Evolutionary conservation across 1,139 yeast species (phyloP), one percentile per base, ranked within the genome.

Genomic region (Sugiyamaella paludigena): DNA sequence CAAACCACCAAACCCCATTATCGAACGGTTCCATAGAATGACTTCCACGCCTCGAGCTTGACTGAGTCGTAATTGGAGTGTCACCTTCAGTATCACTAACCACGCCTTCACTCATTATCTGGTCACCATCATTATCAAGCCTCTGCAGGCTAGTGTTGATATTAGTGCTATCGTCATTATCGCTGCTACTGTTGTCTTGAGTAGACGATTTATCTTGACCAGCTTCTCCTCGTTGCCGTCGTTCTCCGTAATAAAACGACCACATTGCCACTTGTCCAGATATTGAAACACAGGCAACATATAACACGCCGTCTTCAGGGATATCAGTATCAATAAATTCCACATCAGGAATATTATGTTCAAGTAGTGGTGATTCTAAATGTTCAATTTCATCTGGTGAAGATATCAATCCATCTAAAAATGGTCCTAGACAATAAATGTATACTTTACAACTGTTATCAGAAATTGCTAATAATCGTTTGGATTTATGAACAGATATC

Each of bases 261-360:
- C 64, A 62, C 44, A 60, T 37, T 5, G 52, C 59, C 7, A 56
- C 58, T 31, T 62, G 60, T 5, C 64, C 65, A 5, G 58, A 50
- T 10, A 63, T 60, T 10, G 62, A 54, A n/a, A 56, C 57, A 40
- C 63, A 59, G 8, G 61, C 53, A 10, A 63, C 46, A 46, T 55
- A 56, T 9, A 56, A 52, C 12, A 34, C 10, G 28, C 43, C 49
- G 10, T 45, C 43, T 35, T 45, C 34, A 11, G 34, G 33, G 29
- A 30, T 34, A 4, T 33, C 35, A 2, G 56, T 50, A 11, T 57
- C 58, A 2, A 77, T 55, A 47, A 81, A 72, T 26, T 76, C 67
- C 1, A 81, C 77, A 48, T 75, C 80, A 0, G 89, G 88, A 11
- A 84, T 73, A 58, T 84, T 83, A 57, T 81, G 84, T 9, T 73